Percentiles rank a stretch among this genome's conserved stretches.
Conservation (phyloP, 305 asterid genomes). For the Solanum hybrid region DNA sequence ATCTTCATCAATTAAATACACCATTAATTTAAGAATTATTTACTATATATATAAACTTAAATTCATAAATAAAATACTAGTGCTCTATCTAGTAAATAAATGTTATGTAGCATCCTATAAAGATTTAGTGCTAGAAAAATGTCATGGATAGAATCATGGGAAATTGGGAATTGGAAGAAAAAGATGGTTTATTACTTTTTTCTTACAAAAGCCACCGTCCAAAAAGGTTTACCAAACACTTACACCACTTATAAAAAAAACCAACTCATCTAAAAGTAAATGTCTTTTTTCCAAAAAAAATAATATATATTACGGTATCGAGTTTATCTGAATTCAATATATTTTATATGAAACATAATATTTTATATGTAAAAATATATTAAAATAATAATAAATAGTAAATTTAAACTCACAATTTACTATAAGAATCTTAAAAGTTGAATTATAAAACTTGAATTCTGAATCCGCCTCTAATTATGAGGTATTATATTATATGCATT, state of each 20-base stretch:
- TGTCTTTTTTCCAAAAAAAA: background rate
- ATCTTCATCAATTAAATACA: background rate
- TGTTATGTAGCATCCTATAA: background rate
- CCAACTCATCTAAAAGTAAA: background rate
- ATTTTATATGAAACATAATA: background rate
- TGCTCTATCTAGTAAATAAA: background rate
- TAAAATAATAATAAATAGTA: background rate
- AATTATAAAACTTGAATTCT: background rate
- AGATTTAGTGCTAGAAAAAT: background rate
- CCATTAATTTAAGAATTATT: background rate
- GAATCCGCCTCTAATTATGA: background rate
- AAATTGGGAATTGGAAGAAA: constrained; percentile 3
- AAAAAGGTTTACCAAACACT: constrained; percentile 17
- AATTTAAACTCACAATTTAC: background rate
- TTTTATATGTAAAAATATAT: background rate
- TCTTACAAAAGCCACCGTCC: constrained; percentile 21
- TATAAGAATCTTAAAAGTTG: background rate
- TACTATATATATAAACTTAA: background rate
- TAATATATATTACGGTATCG: background rate
- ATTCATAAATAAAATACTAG: background rate
- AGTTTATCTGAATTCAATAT: background rate
- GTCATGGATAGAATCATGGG: constrained; percentile 20
- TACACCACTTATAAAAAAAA: background rate
- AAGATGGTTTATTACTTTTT: constrained; percentile 7
- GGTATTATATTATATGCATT: background rate